A percentile compares a stretch with the other conserved stretches of the same genome.
Evolutionary conservation across 352 stramenopile genomes (phyloP).

Genomic region (Pythium aquatile): DNA sequence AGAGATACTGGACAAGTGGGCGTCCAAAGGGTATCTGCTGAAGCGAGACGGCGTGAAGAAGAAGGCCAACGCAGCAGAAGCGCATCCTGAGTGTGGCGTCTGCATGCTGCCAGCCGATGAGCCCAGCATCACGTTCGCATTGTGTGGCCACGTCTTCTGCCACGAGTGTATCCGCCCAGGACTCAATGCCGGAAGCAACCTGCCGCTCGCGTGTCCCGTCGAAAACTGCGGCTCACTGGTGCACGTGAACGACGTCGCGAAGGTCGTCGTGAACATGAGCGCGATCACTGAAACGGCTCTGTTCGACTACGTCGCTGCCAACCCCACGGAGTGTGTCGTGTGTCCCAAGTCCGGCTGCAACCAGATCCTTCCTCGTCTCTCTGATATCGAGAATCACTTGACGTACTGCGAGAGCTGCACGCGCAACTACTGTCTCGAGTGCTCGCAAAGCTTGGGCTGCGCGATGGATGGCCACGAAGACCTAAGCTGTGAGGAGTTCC

Average conservation of each 20-base stretch:
- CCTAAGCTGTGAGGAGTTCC: conserved; percentile 16
- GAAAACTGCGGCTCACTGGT: conserved; percentile 5
- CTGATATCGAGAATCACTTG: neutral
- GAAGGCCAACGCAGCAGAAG: neutral
- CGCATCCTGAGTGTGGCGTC: conserved; percentile 8
- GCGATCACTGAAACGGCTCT: conserved; percentile 21
- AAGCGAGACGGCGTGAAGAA: neutral
- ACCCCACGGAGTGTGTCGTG: conserved; percentile 6
- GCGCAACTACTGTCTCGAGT: conserved; percentile 21
- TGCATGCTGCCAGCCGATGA: conserved; percentile 18
- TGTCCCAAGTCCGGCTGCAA: conserved; percentile 29
- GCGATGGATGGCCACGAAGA: conserved; percentile 5
- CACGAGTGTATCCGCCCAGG: conserved; percentile 18
- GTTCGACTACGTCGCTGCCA: conserved; percentile 18
- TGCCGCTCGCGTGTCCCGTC: conserved; percentile 17
- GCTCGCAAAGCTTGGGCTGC: neutral
- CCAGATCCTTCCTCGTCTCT: conserved; percentile 16
- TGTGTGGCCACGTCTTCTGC: conserved; percentile 24
- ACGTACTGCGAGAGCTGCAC: conserved; percentile 17
- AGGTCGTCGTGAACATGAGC: conserved; percentile 15
- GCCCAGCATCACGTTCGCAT: conserved; percentile 9
- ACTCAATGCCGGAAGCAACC: conserved; percentile 1
- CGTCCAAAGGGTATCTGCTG: neutral
- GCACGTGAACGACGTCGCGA: conserved; percentile 17
- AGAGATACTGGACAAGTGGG: neutral